Base-by-base conservation (phyloP, 192 early-diverging fungal species). In the Thoreauomyces humboldtii region DNA sequence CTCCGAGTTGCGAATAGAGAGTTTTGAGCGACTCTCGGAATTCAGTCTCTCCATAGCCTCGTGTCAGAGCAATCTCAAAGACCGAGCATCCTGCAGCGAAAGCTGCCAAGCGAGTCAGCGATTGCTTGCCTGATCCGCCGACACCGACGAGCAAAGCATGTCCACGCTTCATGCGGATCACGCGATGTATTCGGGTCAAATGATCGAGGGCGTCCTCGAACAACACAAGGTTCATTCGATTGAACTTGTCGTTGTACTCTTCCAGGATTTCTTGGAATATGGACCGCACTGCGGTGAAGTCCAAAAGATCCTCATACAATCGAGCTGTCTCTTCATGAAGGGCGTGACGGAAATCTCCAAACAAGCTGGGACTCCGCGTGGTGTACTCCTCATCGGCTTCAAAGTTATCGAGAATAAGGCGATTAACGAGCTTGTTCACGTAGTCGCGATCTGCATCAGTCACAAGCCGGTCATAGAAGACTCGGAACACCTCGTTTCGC, bases 201-300 rank as follows among this genome's bases (percentile, higher is more conserved):
- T 85, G 83, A 29, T 85, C 83, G 21, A 85, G 43, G 24, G 83
- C 83, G 59, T 85, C 83, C 54, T 85, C 80, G 53, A 85, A 85
- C n/a, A 85, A 70, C 7, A 85, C 83, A 4, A 85, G 67, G 48
- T 85, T 85, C 83, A 85, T 85, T 32, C 70, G 65, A 70, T 85
- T 85, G 57, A 61, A 74, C 63, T 75, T 78, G 36, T 85, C 83
- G 59, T 85, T 85, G 67, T 85, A 80, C 38, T 85, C 83, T 76
- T 81, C 77, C 46, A 85, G 38, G 22, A 85, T 80, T 59, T 85
- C 83, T 58, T 80, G 77, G 57, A 82, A 78, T 24, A 85, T 82
- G 12, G 83, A 75, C 11, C 79, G 63, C n/a, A 85, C 78, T 4
- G 83, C 83, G 22, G 77, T 71, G 45, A 80, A 85, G 63, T 85